Evolutionary conservation across 139 green algal species (phyloP).

Genomic region (Choricystis sp.): DNA sequence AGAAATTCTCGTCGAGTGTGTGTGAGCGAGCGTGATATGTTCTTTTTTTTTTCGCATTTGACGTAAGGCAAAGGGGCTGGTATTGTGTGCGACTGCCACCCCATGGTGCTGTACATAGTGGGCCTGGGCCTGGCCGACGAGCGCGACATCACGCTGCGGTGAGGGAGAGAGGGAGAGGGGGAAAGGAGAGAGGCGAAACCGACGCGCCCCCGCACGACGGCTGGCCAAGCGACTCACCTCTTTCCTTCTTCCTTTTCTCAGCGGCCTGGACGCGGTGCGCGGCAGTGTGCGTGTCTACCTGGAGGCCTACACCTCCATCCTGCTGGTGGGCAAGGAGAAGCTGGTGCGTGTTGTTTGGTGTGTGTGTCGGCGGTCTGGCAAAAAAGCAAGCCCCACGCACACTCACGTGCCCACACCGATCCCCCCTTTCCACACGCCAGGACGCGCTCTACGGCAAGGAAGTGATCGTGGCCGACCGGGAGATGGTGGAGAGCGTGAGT

Average conservation of each 20-base stretch:
- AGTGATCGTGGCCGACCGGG: conserved; percentile 74
- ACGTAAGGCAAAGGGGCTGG: too few species aligned
- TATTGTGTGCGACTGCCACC: too few species aligned
- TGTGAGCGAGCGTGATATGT: too few species aligned
- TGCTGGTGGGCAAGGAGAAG: conserved; percentile 66
- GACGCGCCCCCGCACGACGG: neutral
- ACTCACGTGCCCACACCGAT: conserved; percentile 1
- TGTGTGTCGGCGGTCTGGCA: neutral
- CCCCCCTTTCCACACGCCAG: conserved; percentile 21
- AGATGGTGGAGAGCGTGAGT: conserved; percentile 82
- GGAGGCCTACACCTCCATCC: conserved; percentile 92
- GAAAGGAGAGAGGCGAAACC: neutral
- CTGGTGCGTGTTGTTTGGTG: conserved; percentile 37
- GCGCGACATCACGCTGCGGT: conserved; percentile 86
- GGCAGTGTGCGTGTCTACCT: conserved; percentile 64
- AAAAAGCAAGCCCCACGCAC: neutral
- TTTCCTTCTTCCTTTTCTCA: conserved; percentile 23
- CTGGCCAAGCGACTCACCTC: too few species aligned
- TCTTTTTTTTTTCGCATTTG: too few species aligned
- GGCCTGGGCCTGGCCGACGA: conserved; percentile 88
- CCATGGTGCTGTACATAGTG: conserved; percentile 86
- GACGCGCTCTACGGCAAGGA: conserved; percentile 83
- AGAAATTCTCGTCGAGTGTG: too few species aligned
- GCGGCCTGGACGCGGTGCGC: conserved; percentile 72
- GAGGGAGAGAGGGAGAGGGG: neutral